phyloP scores from a whole-genome alignment of 257 asterid species.

The Fraxinus quadrangulata region DNA sequence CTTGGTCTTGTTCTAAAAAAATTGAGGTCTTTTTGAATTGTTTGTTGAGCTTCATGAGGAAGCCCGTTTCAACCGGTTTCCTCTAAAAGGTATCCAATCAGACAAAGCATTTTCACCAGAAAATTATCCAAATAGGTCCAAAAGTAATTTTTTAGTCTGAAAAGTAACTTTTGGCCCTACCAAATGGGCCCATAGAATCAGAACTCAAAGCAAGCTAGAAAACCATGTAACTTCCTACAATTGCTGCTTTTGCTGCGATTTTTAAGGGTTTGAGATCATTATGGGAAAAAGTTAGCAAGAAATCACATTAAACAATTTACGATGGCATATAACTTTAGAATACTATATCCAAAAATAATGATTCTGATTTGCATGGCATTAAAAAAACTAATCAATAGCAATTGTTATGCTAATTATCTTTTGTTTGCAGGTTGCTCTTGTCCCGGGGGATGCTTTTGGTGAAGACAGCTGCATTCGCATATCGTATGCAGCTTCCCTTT shows the following conservation, averaged over 20 bases:
- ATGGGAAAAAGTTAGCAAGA: neutral
- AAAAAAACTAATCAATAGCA: neutral
- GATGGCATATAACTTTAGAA: neutral
- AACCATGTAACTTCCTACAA: neutral
- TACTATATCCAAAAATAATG: too few species aligned
- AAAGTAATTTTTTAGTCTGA: too few species aligned
- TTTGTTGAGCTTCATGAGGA: too few species aligned
- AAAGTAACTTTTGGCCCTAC: too few species aligned
- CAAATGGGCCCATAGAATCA: too few species aligned
- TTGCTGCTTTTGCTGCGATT: neutral
- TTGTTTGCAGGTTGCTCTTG: constrained; percentile 75
- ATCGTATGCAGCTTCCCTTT: constrained; percentile 77
- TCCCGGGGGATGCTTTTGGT: constrained; percentile 93
- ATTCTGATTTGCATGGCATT: too few species aligned
- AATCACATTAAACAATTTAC: neutral
- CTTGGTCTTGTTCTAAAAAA: too few species aligned
- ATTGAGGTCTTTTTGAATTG: too few species aligned
- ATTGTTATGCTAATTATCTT: neutral
- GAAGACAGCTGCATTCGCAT: constrained; percentile 89
- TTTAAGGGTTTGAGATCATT: neutral
- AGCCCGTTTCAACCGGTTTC: too few species aligned
- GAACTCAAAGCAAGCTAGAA: neutral
- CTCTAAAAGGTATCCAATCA: too few species aligned
- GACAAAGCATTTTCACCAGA: too few species aligned
- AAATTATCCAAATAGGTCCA: too few species aligned